Base-by-base conservation (phyloP, 768 basidiomycete species). In the Phlegmacium glaucopus region DNA sequence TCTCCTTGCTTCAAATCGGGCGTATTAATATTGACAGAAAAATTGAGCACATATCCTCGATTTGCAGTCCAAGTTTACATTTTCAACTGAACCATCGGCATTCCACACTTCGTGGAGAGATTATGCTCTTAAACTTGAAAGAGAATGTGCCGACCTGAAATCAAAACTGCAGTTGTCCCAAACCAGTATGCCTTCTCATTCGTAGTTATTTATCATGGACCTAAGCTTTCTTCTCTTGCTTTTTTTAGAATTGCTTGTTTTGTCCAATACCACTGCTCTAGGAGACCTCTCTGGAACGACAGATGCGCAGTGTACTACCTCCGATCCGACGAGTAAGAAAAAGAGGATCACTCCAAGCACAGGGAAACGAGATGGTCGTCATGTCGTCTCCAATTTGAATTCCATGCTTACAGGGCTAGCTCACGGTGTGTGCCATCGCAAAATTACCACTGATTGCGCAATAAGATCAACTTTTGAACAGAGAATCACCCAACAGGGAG, bases 41-140 rank as follows among this genome's bases (percentile, higher is more conserved):
- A 16, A 26, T 45, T 37, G 42, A 79, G 79, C 72, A 39, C 78
- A 75, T 58, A 64, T 74, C 17, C 62, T 74, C 10, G 69, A 76
- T 51, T 59, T 80, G 28, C 64, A 61, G 29, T 54, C 60, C 12
- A 47, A 32, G 12, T 48, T 59, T 12, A 22, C 22, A 22, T 37
- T 49, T 32, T 48, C 60, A 26, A 50, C 58, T 39, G 52, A 47
- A 35, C 26, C 50, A 22, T 22, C 22, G 22, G 22, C 22, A 3
- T 22, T 22, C 15, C 64, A 66, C 10, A 49, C 51, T 11, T 56
- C 55, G 25, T 79, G 77, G 77, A 69, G 68, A 38, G 62, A 54
- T 5, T 68, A 66, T 45, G 77, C 70, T 1, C 58, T 74, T n/a
- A 55, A 60, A 17, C 57, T 79, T 17, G 77, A 79, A 48, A 62